Percentiles rank a stretch among this genome's conserved stretches.
Conservation (phyloP, 2,329 filamentous ascomycete species). For the Rutstroemia sp. region DNA sequence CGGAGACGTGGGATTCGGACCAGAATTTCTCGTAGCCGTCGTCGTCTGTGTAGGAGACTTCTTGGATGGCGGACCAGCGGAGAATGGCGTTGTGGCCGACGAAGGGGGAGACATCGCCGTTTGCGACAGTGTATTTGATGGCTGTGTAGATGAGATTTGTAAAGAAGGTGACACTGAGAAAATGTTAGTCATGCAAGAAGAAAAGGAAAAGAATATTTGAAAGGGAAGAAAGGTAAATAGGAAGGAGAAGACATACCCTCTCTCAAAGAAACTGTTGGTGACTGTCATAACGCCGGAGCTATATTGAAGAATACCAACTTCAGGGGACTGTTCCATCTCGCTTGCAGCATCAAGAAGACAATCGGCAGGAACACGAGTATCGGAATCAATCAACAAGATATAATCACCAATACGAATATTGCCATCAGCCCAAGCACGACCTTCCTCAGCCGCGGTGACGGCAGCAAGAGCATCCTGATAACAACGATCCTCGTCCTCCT, state of each 20-base stretch:
- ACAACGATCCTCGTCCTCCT: slow-evolving; percentile 57
- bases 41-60: slow-evolving; percentile 62
- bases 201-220: background rate
- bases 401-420: slow-evolving; percentile 84
- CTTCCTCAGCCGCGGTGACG: slow-evolving; percentile 58
- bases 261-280: slow-evolving; percentile 65
- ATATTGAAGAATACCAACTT: slow-evolving; percentile 74
- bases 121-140: slow-evolving; percentile 68
- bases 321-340: slow-evolving; percentile 73
- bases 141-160: slow-evolving; percentile 70
- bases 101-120: slow-evolving; percentile 70
- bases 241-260: slow-evolving; percentile 29
- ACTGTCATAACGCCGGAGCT: slow-evolving; percentile 75
- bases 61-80: slow-evolving; percentile 68
- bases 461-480: slow-evolving; percentile 55
- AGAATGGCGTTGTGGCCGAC: slow-evolving; percentile 76
- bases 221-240: no score
- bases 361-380: slow-evolving; percentile 70
- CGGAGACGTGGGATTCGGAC: slow-evolving; percentile 73
- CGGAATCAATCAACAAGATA: slow-evolving; percentile 70
- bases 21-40: slow-evolving; percentile 73
- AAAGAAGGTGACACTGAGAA: slow-evolving; percentile 54
- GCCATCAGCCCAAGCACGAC: slow-evolving; percentile 72
- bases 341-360: slow-evolving; percentile 73
- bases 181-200: background rate